These are phyloP conservation scores for Dioscorea dumetorum DNA, from an alignment of 106 monocot species.

Conservation along the genomic window DNA sequence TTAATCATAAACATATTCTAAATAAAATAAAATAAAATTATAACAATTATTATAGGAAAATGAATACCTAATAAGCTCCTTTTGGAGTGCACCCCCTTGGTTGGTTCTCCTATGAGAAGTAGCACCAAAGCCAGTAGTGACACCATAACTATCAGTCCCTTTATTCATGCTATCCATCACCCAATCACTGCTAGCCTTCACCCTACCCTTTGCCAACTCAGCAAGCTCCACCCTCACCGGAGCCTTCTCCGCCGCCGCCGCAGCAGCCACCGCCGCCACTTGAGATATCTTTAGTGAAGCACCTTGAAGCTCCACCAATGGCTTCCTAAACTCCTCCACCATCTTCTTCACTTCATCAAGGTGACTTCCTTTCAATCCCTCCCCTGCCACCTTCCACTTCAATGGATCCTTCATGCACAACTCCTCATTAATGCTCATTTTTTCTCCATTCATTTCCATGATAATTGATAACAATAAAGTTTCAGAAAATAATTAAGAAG, in stretches of 20 bases:
- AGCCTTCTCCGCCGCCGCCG: neutral
- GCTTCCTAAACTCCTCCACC: conserved; percentile 42
- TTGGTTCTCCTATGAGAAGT: conserved; percentile 62
- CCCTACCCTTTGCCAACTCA: conserved; percentile 32
- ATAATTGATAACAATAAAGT: neutral
- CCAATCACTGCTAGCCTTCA: conserved; percentile 65
- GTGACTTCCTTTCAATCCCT: conserved; percentile 44
- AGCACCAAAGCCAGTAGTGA: conserved; percentile 69
- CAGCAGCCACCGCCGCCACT: conserved; percentile 49
- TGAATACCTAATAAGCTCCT: conserved; percentile 55
- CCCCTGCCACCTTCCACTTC: conserved; percentile 41
- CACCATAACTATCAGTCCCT: conserved; percentile 62
- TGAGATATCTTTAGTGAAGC: conserved; percentile 36
- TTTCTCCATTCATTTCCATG: neutral
- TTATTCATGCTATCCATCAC: conserved; percentile 48
- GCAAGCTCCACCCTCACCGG: conserved; percentile 32
- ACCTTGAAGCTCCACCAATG: conserved; percentile 35
- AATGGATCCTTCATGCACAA: conserved; percentile 11
- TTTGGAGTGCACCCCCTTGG: conserved; percentile 47
- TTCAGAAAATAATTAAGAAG: neutral
- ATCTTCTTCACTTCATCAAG: conserved; percentile 58
- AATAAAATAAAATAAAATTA: too few relatives aligned
- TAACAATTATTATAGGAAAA: too few relatives aligned
- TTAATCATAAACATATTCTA: too few relatives aligned
- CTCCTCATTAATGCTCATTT: neutral